A percentile compares a stretch with the other conserved stretches of the same genome.
Evolutionary conservation across 2,329 filamentous ascomycete genomes (phyloP).

Genomic region (Aspergillus proliferans): DNA sequence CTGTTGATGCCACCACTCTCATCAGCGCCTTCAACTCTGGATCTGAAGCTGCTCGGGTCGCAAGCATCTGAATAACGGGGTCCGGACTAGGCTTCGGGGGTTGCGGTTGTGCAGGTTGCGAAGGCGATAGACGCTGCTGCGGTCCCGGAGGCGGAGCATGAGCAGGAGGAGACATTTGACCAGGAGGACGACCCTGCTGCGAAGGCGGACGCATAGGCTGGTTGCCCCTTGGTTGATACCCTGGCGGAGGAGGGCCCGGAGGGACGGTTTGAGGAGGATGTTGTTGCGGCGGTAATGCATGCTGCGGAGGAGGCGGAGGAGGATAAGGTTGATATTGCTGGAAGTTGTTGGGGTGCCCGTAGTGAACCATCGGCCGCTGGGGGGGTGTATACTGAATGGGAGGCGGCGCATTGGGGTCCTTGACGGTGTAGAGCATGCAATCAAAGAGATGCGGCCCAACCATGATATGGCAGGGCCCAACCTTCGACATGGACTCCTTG

Average conservation of each 20-base stretch:
- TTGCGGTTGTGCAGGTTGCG: slow-evolving; percentile 26
- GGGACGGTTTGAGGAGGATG: not conserved
- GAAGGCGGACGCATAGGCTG: slow-evolving; percentile 12
- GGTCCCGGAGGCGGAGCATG: slow-evolving; percentile 19
- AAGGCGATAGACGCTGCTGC: slow-evolving; percentile 23
- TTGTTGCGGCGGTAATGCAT: not conserved
- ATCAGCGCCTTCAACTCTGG: slow-evolving; percentile 46
- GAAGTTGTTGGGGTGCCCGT: slow-evolving; percentile 34
- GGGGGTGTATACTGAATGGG: slow-evolving; percentile 33
- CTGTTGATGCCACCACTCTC: slow-evolving; percentile 46
- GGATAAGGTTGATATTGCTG: slow-evolving; percentile 39
- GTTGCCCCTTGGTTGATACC: slow-evolving; percentile 17
- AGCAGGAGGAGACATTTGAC: slow-evolving; percentile 14
- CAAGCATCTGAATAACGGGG: slow-evolving; percentile 48
- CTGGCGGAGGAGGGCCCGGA: slow-evolving; percentile 20
- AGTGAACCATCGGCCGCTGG: slow-evolving; percentile 39
- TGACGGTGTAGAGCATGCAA: slow-evolving; percentile 51
- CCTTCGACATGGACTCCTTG: slow-evolving; percentile 48
- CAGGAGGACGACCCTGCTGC: slow-evolving; percentile 9
- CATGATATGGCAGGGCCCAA: slow-evolving; percentile 54
- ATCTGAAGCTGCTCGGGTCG: slow-evolving; percentile 45
- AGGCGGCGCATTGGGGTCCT: slow-evolving; percentile 40
- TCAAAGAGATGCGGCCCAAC: slow-evolving; percentile 61
- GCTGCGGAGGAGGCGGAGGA: slow-evolving; percentile 13
- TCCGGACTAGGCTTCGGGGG: slow-evolving; percentile 42